Percentiles rank a stretch among this genome's conserved stretches.
phyloP scores from a whole-genome alignment of 1,284 basidiomycete genomes.

The Gomphus bonarii region DNA sequence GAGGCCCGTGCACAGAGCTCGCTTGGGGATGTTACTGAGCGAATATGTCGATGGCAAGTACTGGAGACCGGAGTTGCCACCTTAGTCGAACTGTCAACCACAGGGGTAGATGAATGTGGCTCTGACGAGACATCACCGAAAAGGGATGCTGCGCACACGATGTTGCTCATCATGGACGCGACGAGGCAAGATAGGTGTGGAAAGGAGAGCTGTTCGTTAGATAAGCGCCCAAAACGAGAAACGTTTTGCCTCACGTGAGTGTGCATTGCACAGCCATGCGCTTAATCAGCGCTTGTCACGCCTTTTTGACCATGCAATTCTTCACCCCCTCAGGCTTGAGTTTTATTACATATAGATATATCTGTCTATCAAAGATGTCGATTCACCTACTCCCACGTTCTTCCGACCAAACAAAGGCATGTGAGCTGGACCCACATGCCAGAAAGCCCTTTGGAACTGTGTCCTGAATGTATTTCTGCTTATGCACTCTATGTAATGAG shows the following conservation, averaged over 20 bases:
- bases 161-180: neutral
- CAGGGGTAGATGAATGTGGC: neutral
- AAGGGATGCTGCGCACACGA: neutral
- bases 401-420: too few relatives aligned
- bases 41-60: neutral
- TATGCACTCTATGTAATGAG: too few relatives aligned
- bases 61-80: neutral
- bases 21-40: neutral
- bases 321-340: too few relatives aligned
- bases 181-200: neutral
- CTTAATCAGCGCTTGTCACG: too few relatives aligned
- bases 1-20: neutral
- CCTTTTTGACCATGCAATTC: too few relatives aligned
- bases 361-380: too few relatives aligned
- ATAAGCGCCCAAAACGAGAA: neutral
- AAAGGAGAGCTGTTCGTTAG: neutral
- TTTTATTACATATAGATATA: too few relatives aligned
- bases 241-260: neutral
- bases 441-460: too few relatives aligned
- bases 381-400: too few relatives aligned
- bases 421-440: too few relatives aligned
- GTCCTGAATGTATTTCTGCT: too few relatives aligned
- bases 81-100: neutral
- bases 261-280: neutral
- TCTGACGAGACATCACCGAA: neutral